Conservation (phyloP, 306 rosid genomes). For the Rosa multiflora region DNA sequence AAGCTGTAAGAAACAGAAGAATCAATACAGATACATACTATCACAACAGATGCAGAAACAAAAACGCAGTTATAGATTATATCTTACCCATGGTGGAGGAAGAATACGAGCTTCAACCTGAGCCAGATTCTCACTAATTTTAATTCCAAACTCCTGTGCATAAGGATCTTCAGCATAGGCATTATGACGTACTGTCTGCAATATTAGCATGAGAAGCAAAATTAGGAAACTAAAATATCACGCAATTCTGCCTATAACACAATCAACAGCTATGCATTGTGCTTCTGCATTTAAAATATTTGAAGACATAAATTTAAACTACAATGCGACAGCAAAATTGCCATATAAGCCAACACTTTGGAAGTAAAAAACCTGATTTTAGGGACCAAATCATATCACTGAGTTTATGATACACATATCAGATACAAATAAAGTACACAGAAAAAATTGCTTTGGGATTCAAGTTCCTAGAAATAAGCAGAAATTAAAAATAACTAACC, state of each 20-base stretch:
- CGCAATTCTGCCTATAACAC: neutral
- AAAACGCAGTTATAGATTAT: neutral
- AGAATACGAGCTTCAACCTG: constrained; percentile 98
- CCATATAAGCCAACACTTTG: neutral
- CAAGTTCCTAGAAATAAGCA: neutral
- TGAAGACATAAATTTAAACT: neutral
- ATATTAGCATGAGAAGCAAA: neutral
- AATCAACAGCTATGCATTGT: neutral
- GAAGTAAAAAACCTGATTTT: neutral
- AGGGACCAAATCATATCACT: neutral
- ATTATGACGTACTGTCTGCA: constrained; percentile 82
- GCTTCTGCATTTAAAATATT: neutral
- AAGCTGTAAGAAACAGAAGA: constrained; percentile 47
- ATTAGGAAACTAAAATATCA: neutral
- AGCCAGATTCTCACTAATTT: constrained; percentile 83
- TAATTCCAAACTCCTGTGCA: constrained; percentile 90
- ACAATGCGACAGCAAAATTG: neutral
- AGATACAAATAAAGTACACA: neutral
- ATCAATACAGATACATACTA: neutral
- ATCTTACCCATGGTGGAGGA: constrained; percentile 87
- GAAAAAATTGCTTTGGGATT: neutral
- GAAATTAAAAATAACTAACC: constrained; percentile 38
- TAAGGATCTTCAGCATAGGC: constrained; percentile 82
- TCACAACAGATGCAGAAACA: neutral
- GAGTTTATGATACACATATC: neutral